Evolutionary conservation across 805 yeast species (phyloP).

Genomic region (Zygoascus ofunaensis): DNA sequence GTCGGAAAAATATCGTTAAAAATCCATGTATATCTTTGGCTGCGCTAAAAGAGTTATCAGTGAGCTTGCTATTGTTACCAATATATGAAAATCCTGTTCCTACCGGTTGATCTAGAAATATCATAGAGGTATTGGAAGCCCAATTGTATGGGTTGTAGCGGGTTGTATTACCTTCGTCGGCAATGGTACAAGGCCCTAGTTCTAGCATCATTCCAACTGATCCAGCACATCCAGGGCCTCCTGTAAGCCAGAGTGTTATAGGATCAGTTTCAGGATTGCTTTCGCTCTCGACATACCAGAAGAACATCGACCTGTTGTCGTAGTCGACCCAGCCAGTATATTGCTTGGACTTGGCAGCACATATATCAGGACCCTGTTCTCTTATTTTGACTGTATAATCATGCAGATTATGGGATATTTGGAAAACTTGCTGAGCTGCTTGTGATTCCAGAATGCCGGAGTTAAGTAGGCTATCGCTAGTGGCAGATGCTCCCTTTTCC

Average conservation of each 20-base stretch:
- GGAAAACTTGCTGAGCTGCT: too few species aligned
- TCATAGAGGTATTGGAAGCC: slow-evolving; percentile 84
- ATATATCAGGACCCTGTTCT: not conserved
- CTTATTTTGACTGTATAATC: not conserved
- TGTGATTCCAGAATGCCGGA: too few species aligned
- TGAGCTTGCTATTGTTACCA: slow-evolving; percentile 30
- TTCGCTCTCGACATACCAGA: slow-evolving; percentile 89
- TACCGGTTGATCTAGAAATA: slow-evolving; percentile 89
- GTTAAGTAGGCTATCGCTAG: too few species aligned
- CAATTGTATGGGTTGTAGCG: slow-evolving; percentile 81
- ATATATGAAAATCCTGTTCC: slow-evolving; percentile 89
- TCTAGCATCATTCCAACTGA: slow-evolving; percentile 85
- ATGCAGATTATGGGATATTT: too few species aligned
- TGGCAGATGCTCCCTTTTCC: too few species aligned
- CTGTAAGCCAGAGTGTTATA: slow-evolving; percentile 82
- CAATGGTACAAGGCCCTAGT: slow-evolving; percentile 77
- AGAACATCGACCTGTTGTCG: slow-evolving; percentile 40
- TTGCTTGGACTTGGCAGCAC: not conserved
- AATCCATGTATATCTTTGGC: slow-evolving; percentile 81
- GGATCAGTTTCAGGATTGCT: slow-evolving; percentile 83
- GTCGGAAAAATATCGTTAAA: slow-evolving; percentile 70
- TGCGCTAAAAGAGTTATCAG: slow-evolving; percentile 68
- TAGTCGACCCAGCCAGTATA: not conserved
- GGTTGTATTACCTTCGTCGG: slow-evolving; percentile 54
- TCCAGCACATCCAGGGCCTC: slow-evolving; percentile 95